Percentiles rank a stretch among this genome's conserved stretches.
phyloP scores from a whole-genome alignment of 306 rosid genomes.

The Malus sylvestris region DNA sequence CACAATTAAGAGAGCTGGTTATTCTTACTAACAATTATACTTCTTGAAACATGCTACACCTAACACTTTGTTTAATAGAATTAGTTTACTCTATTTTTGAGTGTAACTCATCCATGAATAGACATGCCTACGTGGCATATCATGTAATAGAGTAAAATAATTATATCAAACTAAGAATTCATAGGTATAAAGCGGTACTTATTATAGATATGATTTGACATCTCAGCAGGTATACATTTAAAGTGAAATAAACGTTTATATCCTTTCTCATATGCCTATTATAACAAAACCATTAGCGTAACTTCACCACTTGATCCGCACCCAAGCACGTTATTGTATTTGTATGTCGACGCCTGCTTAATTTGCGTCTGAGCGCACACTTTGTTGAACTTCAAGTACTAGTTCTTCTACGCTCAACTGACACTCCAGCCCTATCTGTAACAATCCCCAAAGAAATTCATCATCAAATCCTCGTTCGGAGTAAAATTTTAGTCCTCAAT shows the following conservation, averaged over 20 bases:
- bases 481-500: neutral
- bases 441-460: neutral
- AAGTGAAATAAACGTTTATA: neutral
- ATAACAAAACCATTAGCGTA: neutral
- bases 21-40: neutral
- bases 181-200: neutral
- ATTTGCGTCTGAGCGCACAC: slow-evolving; percentile 34
- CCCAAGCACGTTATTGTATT: neutral
- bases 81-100: neutral
- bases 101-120: neutral
- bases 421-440: slow-evolving; percentile 83
- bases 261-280: neutral
- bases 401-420: slow-evolving; percentile 83
- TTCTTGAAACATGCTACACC: neutral
- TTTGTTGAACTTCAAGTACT: slow-evolving; percentile 74
- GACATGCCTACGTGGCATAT: neutral
- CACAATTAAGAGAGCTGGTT: neutral
- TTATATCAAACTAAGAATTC: neutral
- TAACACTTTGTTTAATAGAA: neutral
- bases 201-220: neutral
- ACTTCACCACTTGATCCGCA: neutral
- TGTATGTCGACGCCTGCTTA: slow-evolving; percentile 19
- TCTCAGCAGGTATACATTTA: neutral
- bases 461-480: neutral
- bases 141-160: neutral